Evolutionary conservation across 495 filamentous ascomycete species (phyloP), one percentile per base, ranked within the genome.

Genomic region (Emericellopsis terricola): DNA sequence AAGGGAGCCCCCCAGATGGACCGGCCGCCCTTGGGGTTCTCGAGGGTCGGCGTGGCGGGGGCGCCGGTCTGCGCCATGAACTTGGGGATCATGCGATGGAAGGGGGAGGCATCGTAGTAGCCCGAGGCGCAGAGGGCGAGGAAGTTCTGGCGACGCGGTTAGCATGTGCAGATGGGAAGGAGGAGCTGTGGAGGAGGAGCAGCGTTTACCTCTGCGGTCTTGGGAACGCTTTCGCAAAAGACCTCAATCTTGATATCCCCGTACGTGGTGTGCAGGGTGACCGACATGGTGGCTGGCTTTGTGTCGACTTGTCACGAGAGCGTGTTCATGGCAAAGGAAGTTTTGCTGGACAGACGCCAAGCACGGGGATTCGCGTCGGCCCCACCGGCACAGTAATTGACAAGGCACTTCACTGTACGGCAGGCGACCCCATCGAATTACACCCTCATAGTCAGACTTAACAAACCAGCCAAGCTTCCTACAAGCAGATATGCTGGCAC

Each of bases 211-310:
- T 85, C 76, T 36, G 81, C 74, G 2, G 91, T 94, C 53, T 91
- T 77, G 33, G 89, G 89, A 18, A 91, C 81, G 45, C 76, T 73
- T 59, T 93, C 83, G 60, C 87, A 94, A 60, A 94, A 96, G 36
- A 97, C 61, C 52, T 97, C 89, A 51, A 96, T 72, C 57, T 96
- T 97, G 48, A 97, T 68, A 55, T 87, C 79, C 42, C 89, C 89
- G 35, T 77, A 68, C 13, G 74, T 79, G 28, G 89, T 97, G 60
- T 94, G 84, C 8, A 97, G 69, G 54, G 89, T 71, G 42, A 69
- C 61, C 15, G 68, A 70, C 70, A 75, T 75, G 39, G 28, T 51
- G 46, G 23, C 6, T 26, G 6, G 23, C 23, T 11, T 6, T 26
- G 23, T n/a, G n/a, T n/a, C n/a, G n/a, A n/a, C n/a, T n/a, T n/a